Conservation (phyloP, 768 basidiomycete genomes). For the Mrakia gelida region DNA sequence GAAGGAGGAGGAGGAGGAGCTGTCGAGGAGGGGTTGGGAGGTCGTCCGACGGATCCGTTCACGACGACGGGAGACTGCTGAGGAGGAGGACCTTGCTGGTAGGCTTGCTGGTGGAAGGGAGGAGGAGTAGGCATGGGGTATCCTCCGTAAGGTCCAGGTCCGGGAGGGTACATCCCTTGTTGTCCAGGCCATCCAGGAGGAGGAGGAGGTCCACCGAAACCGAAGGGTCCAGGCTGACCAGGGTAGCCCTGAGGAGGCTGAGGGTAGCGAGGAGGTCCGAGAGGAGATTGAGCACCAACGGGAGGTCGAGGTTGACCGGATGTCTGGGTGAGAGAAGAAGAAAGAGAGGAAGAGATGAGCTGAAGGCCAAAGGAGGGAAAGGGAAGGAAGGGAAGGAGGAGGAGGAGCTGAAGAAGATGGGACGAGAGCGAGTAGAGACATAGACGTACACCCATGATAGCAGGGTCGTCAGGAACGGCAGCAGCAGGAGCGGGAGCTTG, state of each 20-base stretch:
- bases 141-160: slow-evolving; percentile 16
- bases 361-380: neutral
- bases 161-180: slow-evolving; percentile 22
- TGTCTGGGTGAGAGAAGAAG: neutral
- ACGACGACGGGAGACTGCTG: slow-evolving; percentile 11
- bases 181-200: slow-evolving; percentile 27
- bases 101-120: slow-evolving; percentile 15
- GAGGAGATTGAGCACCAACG: slow-evolving; percentile 3
- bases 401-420: neutral
- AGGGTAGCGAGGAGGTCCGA: slow-evolving; percentile 20
- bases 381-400: neutral
- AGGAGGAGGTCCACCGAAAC: slow-evolving; percentile 25
- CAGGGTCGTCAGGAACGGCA: slow-evolving; percentile 35
- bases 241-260: slow-evolving; percentile 24
- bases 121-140: slow-evolving; percentile 17
- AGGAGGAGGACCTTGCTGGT: slow-evolving; percentile 10
- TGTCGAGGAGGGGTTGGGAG: neutral
- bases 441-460: slow-evolving; percentile 36
- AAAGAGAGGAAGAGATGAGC: neutral
- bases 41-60: slow-evolving; percentile 3
- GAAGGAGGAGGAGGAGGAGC: neutral
- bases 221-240: slow-evolving; percentile 15
- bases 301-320: slow-evolving; percentile 19
- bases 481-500: slow-evolving; percentile 33
- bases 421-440: slow-evolving; percentile 6